Base-by-base conservation (phyloP, 495 filamentous ascomycete genomes). In the Penicillium dipodomyicola region DNA sequence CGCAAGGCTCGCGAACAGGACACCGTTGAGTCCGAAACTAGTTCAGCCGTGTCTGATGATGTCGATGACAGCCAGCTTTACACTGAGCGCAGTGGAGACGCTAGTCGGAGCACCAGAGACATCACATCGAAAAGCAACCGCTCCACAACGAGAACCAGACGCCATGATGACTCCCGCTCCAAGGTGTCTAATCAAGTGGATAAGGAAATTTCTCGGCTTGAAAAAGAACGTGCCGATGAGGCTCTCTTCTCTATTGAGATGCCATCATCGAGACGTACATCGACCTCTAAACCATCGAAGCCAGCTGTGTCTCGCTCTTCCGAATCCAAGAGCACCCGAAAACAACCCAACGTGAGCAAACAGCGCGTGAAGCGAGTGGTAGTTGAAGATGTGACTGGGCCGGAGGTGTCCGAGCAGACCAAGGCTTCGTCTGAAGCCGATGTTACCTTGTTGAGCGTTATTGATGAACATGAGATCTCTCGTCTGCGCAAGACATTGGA, bases 401-500 rank as follows among this genome's bases (percentile, higher is more conserved):
- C 67, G 4, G 76, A 77, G 15, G 50, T 61, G 17, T 73, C 75
- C 22, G 65, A 71, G 43, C 68, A 73, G 45, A 71, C 62, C 23
- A 72, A 64, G 58, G 65, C 57, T 17, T 66, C 71, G 3, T 68
- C 65, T 29, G 61, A 58, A 4, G 69, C 66, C 10, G 65, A 70
- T 37, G 71, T 78, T 27, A 81, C 78, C 4, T 57, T 79, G 51
- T 61, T 82, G 23, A 81, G 75, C 60, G 72, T 78, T 35, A 67
- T 81, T 56, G 74, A 81, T 66, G 71, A 73, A 63, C 64, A 72
- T 52, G 76, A 80, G 58, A 79, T 81, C 59, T 68, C 75, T 19
- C 70, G 73, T 50, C 65, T 81, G 17, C 73, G 79, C 42, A 80
- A 73, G 62, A 78, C 72, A 1, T 56, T 82, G 17, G 79, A 82